These are phyloP conservation scores for Bombardia bombarda DNA, from an alignment of 495 filamentous ascomycete genomes.

Conservation along the genomic window DNA sequence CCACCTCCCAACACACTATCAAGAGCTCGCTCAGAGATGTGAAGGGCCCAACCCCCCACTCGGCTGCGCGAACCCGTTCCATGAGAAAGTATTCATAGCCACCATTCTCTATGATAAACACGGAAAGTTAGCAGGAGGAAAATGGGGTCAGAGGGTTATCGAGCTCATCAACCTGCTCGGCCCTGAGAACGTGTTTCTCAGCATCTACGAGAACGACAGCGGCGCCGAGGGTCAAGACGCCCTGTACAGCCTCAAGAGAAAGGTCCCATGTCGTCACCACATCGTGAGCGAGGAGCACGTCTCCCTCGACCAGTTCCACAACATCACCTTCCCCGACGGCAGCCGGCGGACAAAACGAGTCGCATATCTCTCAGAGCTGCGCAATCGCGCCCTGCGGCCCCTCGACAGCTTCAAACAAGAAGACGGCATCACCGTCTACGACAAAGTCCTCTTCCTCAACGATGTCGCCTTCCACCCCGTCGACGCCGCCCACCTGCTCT, in stretches of 20 bases:
- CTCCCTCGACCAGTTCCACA: constrained; percentile 41
- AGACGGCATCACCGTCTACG: constrained; percentile 39
- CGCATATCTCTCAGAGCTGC: constrained; percentile 67
- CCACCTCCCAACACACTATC: constrained; percentile 30
- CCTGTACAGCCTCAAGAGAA: constrained; percentile 29
- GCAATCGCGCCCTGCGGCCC: constrained; percentile 65
- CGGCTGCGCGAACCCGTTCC: constrained; percentile 53
- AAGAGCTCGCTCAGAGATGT: constrained; percentile 26
- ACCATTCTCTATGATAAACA: constrained; percentile 62
- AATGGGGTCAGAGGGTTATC: constrained; percentile 58
- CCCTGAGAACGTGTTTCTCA: constrained; percentile 47
- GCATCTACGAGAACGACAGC: constrained; percentile 66
- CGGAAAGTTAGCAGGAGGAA: constrained; percentile 46
- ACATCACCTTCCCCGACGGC: constrained; percentile 54
- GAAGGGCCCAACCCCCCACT: constrained; percentile 14
- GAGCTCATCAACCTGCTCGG: constrained; percentile 55
- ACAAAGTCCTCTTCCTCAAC: constrained; percentile 69
- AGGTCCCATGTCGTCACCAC: constrained; percentile 41
- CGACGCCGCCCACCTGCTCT: constrained; percentile 63
- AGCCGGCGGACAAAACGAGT: constrained; percentile 59
- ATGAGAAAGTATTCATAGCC: constrained; percentile 69
- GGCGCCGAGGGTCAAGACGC: constrained; percentile 36
- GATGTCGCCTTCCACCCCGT: constrained; percentile 66
- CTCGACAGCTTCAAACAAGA: constrained; percentile 32
- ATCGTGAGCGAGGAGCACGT: constrained; percentile 47